phyloP scores from a whole-genome alignment of 352 stramenopile genomes.

The Globisporangium yorkense region DNA sequence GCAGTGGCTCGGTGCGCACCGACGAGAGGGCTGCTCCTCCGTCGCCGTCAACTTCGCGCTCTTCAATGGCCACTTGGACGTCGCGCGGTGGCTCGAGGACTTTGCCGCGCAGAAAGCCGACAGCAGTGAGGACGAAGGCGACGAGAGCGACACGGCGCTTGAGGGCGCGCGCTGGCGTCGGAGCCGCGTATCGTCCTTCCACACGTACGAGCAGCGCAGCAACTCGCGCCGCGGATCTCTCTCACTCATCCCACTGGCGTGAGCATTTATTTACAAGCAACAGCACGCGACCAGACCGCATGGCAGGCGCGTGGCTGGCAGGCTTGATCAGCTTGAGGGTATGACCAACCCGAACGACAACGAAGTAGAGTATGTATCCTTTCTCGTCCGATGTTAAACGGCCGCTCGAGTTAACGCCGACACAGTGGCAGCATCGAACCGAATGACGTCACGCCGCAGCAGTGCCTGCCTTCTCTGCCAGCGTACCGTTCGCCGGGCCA shows the following conservation, averaged over 20 bases:
- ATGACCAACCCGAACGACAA: no score
- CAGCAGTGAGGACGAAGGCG: slow-evolving; percentile 4
- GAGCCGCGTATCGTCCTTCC: slow-evolving; percentile 13
- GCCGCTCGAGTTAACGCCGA: no score
- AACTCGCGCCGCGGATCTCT: slow-evolving; percentile 14
- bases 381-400: no score
- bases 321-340: no score
- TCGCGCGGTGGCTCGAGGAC: slow-evolving; percentile 61
- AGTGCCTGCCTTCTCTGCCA: no score
- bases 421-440: no score
- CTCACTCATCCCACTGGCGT: slow-evolving; percentile 4
- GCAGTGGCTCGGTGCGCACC: slow-evolving; percentile 54
- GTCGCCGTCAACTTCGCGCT: slow-evolving; percentile 64
- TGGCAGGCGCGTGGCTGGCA: background rate
- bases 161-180: slow-evolving; percentile 3
- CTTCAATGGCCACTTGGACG: slow-evolving; percentile 61
- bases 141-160: background rate
- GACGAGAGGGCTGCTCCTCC: slow-evolving; percentile 59
- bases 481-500: no score
- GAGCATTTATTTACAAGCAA: background rate
- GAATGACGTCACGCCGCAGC: no score
- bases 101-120: slow-evolving; percentile 13
- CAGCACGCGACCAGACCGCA: background rate
- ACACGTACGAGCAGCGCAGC: slow-evolving; percentile 12
- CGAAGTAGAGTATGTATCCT: no score